Evolutionary conservation across 73 alveolate species (phyloP), one percentile per base, ranked within the genome.

Genomic region (Urostyla sp.): DNA sequence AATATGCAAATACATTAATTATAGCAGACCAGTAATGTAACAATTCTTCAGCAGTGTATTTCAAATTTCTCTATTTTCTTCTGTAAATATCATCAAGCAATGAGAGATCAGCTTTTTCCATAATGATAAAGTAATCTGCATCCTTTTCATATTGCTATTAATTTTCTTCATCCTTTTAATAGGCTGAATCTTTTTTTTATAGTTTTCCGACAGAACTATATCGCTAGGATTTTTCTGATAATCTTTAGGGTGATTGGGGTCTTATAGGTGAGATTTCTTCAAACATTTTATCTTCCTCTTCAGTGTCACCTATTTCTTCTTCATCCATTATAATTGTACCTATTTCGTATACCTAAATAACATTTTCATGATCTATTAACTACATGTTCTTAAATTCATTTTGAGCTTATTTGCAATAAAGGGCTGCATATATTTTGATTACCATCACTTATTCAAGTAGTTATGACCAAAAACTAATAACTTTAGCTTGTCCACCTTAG

Each of bases 1-100:
- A 59, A 34, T 59, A 36, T 59, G 55, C 58, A 32, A 59, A 59
- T 59, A 59, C 76, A 59, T 59, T 59, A 15, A 59, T 59, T 32
- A 59, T 59, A 7, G 76, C 36, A 7, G 7, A 2, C 76, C 76
- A 59, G 11, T 32, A 23, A 16, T 59, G 20, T 3, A 59, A n/a
- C 16, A 59, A 23, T 15, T 59, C 76, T 8, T 59, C 23, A 15
- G 21, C 27, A 4, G 76, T 7, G 31, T 32, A 59, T 31, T 52
- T 52, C 76, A 32, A 34, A 15, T 59, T 59, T 20, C 20, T 36
- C 34, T 7, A 3, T 15, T 6, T 28, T 23, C 76, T 59, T 34
- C 55, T 36, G 8, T 59, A 15, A 8, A 59, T 59, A 4, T 32
- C 55, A 59, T 28, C 76, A 15, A 32, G 16, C 18, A 59, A 32